Evolutionary conservation across 2,329 filamentous ascomycete genomes (phyloP), one percentile per base, ranked within the genome.

Genomic region (Fusarium liriodendri): DNA sequence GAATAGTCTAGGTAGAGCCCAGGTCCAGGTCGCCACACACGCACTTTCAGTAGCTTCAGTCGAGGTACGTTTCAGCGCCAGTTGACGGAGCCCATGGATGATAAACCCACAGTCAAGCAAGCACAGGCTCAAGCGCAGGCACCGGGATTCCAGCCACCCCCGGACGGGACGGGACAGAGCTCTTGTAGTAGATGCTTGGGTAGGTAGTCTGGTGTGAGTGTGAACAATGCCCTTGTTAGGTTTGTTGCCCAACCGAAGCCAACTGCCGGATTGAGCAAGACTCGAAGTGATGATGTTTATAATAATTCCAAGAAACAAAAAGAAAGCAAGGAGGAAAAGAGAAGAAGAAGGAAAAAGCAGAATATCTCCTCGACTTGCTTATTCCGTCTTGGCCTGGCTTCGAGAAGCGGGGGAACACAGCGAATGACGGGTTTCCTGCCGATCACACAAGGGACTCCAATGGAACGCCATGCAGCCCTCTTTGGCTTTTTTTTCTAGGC

Each of bases 321-420:
- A 47, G 16, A 20, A 54, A 54, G 27, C 20, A 55, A 42, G 25
- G 14, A 13, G 40, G 13, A 42, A 42, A 14, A 42, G 25, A 50
- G 25, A 50, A 50, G 25, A 18, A 32, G 14, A 32, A 35, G 29
- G 32, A 55, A 63, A 45, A 55, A 42, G 11, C 8, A 42, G 29
- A 25, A 25, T 35, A 13, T 47, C 18, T 47, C 32, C 16, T 20
- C 22, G 55, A 74, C 66, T 60, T 65, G 61, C 62, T 73, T 59
- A 45, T 64, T 64, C 47, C 45, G 67, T 71, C 71, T 60, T 73
- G 70, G 70, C 61, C 63, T 40, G 67, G 71, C 72, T 74, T 74
- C 71, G 71, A 74, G 72, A 74, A 74, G 72, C 71, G 72, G 71
- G 71, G 71, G 71, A 69, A 58, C 42, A 57, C 29, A 55, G 52